Conservation (phyloP, 2,329 filamentous ascomycete genomes). For the Pseudofabraea citricarpa region DNA sequence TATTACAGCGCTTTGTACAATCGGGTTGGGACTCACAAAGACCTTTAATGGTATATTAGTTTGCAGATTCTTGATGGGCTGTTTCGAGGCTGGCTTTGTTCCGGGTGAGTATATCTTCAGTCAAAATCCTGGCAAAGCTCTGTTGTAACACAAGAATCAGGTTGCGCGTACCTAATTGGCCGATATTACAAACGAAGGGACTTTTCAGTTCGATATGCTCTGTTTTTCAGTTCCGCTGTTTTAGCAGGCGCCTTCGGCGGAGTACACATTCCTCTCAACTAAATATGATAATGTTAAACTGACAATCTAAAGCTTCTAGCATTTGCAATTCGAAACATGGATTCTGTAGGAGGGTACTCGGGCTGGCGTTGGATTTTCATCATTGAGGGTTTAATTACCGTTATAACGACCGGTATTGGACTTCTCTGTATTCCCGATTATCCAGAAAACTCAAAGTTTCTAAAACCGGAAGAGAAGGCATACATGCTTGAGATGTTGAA, state of each 20-base stretch:
- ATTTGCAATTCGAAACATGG: neutral
- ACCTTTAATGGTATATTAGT: neutral
- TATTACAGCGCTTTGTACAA: constrained; percentile 3
- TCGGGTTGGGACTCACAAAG: too few species aligned
- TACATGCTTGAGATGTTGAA: too few species aligned
- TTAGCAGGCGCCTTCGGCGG: neutral
- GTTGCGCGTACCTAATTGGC: neutral
- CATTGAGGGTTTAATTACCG: neutral
- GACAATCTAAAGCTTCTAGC: neutral
- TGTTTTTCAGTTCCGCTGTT: neutral
- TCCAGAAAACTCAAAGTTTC: neutral
- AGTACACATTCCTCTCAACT: neutral
- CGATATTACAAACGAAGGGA: neutral
- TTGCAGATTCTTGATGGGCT: neutral
- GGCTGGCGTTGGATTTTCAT: neutral
- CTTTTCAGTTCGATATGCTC: constrained; percentile 1
- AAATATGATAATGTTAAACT: neutral
- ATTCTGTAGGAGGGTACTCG: neutral
- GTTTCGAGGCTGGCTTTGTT: neutral
- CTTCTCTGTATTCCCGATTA: neutral
- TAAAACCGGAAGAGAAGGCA: neutral
- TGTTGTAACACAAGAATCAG: neutral
- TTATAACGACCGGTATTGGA: neutral
- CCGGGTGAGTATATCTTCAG: neutral
- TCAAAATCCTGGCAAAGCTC: neutral